Conservation (phyloP, 179 eudicot species). For the Patellifolia procumbens region DNA sequence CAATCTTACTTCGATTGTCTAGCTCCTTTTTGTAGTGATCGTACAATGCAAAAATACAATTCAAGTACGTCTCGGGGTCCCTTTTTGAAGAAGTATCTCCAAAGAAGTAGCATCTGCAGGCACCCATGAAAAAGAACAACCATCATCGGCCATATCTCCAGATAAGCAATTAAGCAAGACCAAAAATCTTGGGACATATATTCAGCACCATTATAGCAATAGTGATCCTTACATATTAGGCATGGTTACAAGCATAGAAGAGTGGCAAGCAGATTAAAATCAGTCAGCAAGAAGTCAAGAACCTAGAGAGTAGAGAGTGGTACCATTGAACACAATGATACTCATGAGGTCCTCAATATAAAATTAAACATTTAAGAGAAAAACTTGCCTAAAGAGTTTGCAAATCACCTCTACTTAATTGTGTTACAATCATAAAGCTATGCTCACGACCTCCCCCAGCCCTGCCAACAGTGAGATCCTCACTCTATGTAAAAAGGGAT, state of each 20-base stretch:
- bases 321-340: slow-evolving; percentile 3
- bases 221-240: neutral
- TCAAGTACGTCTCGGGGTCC: slow-evolving; percentile 65
- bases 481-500: neutral
- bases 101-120: slow-evolving; percentile 82
- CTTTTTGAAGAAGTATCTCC: slow-evolving; percentile 83
- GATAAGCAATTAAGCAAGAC: neutral
- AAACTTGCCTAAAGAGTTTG: neutral
- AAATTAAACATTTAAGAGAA: neutral
- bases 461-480: neutral
- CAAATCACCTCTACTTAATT: neutral
- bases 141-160: neutral
- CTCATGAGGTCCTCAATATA: slow-evolving; percentile 3
- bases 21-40: slow-evolving; percentile 56
- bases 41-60: slow-evolving; percentile 51
- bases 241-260: neutral
- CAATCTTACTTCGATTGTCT: slow-evolving; percentile 30
- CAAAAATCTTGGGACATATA: neutral
- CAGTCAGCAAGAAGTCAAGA: slow-evolving; percentile 7
- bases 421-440: neutral
- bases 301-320: neutral
- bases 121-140: slow-evolving; percentile 13
- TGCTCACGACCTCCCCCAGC: neutral
- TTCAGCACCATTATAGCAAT: neutral
- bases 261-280: neutral